A percentile compares a stretch with the other conserved stretches of the same genome.
Evolutionary conservation across 176 grass and related monocot species (phyloP).

Genomic region (Carex parvula): DNA sequence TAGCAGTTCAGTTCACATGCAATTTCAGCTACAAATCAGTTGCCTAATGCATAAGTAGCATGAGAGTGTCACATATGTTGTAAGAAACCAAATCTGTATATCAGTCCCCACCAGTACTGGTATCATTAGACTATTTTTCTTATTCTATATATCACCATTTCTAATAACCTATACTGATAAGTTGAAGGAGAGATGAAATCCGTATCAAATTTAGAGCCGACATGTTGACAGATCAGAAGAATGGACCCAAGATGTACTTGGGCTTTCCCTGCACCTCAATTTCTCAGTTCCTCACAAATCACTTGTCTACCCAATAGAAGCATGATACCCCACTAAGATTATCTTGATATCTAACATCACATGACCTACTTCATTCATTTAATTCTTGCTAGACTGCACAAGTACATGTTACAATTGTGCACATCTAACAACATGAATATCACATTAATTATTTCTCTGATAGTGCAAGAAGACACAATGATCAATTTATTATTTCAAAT

Average conservation of each 20-base stretch:
- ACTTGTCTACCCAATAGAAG: slow-evolving; percentile 12
- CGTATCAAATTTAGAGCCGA: neutral
- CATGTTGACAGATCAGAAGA: neutral
- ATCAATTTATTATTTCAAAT: neutral
- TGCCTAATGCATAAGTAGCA: neutral
- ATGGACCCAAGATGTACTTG: neutral
- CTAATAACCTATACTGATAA: neutral
- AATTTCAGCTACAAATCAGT: slow-evolving; percentile 3
- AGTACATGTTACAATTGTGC: neutral
- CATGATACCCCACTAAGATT: slow-evolving; percentile 17
- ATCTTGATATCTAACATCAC: slow-evolving; percentile 8
- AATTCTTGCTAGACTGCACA: slow-evolving; percentile 4
- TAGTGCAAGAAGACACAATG: neutral
- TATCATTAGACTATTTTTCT: neutral
- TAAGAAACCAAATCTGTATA: neutral
- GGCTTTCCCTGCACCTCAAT: neutral
- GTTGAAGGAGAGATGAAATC: neutral
- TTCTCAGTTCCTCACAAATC: neutral
- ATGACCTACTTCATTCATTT: neutral
- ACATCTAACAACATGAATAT: neutral
- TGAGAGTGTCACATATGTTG: neutral
- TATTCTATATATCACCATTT: neutral
- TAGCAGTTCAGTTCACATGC: neutral
- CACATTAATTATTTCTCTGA: neutral
- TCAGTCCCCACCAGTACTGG: neutral